Evolutionary conservation across 192 early-diverging fungal genomes (phyloP), one percentile per base, ranked within the genome.

Genomic region (Podila verticillata): DNA sequence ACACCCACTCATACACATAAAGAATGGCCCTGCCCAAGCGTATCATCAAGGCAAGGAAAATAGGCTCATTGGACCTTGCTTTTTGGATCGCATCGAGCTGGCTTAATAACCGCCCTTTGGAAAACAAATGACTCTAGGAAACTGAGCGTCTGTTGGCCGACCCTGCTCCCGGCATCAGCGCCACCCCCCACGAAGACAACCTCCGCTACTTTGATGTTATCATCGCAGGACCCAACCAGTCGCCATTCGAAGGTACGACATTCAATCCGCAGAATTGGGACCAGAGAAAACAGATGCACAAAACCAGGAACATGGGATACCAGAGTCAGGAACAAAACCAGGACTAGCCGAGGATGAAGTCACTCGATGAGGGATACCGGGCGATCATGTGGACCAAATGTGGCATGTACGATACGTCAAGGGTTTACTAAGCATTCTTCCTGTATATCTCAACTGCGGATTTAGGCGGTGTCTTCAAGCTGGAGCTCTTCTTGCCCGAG

Each of bases 161-260:
- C 74, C 96, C 98, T 19, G 96, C 92, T 48, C 98, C 98, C 17
- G 98, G 96, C 39, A 98, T 99, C 70, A 88, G 84, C 34, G 98
- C 96, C 22, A 88, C 81, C 20, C 92, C 95, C 49, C 94, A 96
- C 65, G 96, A 97, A 44, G 95, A 95, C 74, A 99, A 98, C 80
- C 89, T 99, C 72, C 94, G 98, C 56, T 97, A 99, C 83, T 99
- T 99, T 88, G 93, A 96, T 86, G 98, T 98, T 57, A 84, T 93
- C 54, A 97, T 99, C 73, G 87, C 91, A 28, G 98, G 98, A 30
- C 98, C 98, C 22, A 75, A 83, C 30, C 91, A 93, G 81, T 97
- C 96, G 22, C 96, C 98, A n/a, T 99, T 96, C 84, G 93, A 96
- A 92, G 96, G 96, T 95, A 87, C 26, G 12, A 7, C 39, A 44